phyloP scores from a whole-genome alignment of 106 monocot genomes.

The Dactylorhiza incarnata region DNA sequence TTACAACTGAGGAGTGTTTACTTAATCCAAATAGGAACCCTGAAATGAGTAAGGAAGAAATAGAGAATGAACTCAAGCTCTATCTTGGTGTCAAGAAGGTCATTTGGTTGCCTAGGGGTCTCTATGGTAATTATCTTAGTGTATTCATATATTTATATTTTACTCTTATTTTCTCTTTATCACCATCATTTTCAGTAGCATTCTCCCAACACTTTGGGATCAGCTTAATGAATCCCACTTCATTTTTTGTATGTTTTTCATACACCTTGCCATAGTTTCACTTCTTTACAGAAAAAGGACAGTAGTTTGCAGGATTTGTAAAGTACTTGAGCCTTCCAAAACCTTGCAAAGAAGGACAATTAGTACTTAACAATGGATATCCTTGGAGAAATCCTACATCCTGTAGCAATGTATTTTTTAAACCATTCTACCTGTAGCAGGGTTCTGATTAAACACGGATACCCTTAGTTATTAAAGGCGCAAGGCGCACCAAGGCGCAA shows the following conservation, averaged over 20 bases:
- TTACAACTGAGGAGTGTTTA: slow-evolving; percentile 94
- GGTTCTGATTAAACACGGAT: no score
- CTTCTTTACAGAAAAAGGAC: no score
- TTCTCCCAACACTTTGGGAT: neutral
- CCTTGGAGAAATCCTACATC: neutral
- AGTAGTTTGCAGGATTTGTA: no score
- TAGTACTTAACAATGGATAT: neutral
- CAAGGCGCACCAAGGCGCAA: no score
- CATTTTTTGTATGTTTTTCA: neutral
- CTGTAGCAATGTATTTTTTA: neutral
- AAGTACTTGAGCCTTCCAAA: no score
- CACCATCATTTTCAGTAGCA: neutral
- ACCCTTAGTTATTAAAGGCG: no score
- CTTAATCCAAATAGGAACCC: slow-evolving; percentile 91
- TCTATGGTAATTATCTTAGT: slow-evolving; percentile 55
- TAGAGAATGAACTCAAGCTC: slow-evolving; percentile 69
- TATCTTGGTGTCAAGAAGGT: slow-evolving; percentile 84
- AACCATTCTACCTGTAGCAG: neutral
- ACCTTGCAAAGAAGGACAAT: no score
- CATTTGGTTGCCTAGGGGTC: slow-evolving; percentile 89
- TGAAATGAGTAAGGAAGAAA: slow-evolving; percentile 78
- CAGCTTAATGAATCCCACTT: neutral
- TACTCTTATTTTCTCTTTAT: neutral
- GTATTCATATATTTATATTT: neutral
- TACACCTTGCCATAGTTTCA: neutral